Conservation (phyloP, 139 green algal genomes). For the Chlamydomonas applanata region DNA sequence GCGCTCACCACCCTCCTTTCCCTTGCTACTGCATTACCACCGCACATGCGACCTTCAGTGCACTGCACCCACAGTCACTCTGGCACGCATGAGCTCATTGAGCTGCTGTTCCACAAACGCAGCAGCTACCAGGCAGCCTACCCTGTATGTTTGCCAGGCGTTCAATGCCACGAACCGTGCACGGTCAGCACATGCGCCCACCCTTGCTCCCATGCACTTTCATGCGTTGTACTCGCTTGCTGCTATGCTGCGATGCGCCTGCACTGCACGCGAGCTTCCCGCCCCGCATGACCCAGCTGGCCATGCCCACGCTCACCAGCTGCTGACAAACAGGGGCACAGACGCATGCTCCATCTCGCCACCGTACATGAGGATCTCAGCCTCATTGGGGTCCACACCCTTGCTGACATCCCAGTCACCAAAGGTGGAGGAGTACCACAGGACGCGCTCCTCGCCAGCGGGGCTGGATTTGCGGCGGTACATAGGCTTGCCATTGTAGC, state of each 20-base stretch:
- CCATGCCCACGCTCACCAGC: conserved; percentile 24
- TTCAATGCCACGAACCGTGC: too few species aligned
- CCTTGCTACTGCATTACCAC: too few species aligned
- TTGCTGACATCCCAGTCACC: conserved; percentile 57
- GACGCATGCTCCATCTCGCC: conserved; percentile 51
- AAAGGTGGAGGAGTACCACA: conserved; percentile 53
- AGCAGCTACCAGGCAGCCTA: not conserved
- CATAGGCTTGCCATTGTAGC: conserved; percentile 57
- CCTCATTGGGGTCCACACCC: conserved; percentile 45
- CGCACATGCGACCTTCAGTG: too few species aligned
- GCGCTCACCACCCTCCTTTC: too few species aligned
- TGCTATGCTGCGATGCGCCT: too few species aligned
- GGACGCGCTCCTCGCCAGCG: conserved; percentile 40
- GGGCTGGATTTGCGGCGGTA: conserved; percentile 51
- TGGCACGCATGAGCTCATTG: too few species aligned
- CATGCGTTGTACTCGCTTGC: too few species aligned
- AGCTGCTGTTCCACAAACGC: too few species aligned
- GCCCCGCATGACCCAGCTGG: not conserved
- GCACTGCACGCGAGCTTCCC: not conserved
- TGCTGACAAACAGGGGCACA: conserved; percentile 51
- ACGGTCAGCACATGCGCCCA: too few species aligned
- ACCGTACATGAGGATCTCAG: conserved; percentile 61
- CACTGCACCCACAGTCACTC: too few species aligned
- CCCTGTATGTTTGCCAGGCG: too few species aligned
- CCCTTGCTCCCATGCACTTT: too few species aligned